These are phyloP conservation scores for Paracoccidioides brasiliensis DNA, from an alignment of 2,329 filamentous ascomycete genomes.

Conservation along the genomic window DNA sequence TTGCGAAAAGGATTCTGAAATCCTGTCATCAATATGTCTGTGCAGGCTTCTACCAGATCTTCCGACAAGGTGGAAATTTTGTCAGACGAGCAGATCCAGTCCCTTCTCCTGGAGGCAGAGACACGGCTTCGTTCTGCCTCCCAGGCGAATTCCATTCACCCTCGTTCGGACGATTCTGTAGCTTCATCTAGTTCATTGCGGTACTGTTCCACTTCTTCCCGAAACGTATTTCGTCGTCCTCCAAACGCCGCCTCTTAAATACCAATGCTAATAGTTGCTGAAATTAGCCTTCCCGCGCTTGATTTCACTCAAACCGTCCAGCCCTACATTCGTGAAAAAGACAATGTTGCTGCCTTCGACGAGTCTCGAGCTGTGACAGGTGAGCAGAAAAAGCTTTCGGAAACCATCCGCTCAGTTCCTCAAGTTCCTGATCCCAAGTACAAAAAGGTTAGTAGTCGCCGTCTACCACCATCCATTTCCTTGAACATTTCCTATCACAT, in stretches of 20 bases:
- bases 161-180: constrained; percentile 8
- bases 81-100: constrained; percentile 50
- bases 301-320: constrained; percentile 35
- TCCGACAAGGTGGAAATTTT: constrained; percentile 31
- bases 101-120: constrained; percentile 52
- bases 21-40: neutral
- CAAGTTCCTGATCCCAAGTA: constrained; percentile 35
- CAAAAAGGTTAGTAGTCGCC: constrained; percentile 37
- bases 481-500: constrained; percentile 3
- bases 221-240: neutral
- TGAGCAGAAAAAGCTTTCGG: constrained; percentile 35
- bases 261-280: neutral
- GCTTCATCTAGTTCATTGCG: constrained; percentile 1
- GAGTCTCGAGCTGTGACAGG: constrained; percentile 37
- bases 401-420: constrained; percentile 41
- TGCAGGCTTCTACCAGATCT: neutral
- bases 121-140: constrained; percentile 33
- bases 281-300: constrained; percentile 38
- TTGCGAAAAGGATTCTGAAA: neutral
- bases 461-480: neutral
- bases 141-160: constrained; percentile 2
- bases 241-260: neutral
- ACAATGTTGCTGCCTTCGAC: constrained; percentile 42
- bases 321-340: constrained; percentile 42
- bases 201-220: neutral